Evolutionary conservation across 805 yeast species (phyloP).

Genomic region (Sungouiella blattae): DNA sequence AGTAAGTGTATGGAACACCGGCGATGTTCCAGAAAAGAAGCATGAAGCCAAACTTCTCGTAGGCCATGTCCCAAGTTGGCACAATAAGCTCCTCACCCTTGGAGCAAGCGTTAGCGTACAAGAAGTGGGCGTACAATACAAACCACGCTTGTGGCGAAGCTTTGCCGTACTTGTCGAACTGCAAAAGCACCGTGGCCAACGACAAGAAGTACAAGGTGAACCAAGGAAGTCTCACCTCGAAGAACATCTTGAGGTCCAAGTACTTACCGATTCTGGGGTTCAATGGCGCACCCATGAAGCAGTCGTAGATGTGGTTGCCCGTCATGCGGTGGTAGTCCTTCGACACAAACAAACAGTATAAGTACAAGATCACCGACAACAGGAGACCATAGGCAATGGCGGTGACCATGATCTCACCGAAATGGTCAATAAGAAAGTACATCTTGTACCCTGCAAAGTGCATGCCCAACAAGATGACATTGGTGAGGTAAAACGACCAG

Average conservation of each 20-base stretch:
- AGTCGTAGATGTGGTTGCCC: constrained; percentile 84
- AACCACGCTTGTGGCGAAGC: constrained; percentile 73
- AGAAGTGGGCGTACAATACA: constrained; percentile 81
- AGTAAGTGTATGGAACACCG: constrained; percentile 97
- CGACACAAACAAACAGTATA: constrained; percentile 59
- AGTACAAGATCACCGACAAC: constrained; percentile 66
- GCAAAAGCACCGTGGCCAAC: constrained; percentile 70
- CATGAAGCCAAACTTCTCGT: constrained; percentile 99
- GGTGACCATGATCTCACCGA: constrained; percentile 90
- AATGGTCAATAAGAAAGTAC: constrained; percentile 70
- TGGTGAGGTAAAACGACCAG: constrained; percentile 72
- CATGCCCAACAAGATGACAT: constrained; percentile 52
- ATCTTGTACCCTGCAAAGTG: constrained; percentile 78
- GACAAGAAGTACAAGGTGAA: constrained; percentile 78
- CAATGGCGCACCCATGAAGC: constrained; percentile 96
- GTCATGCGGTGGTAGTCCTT: constrained; percentile 88
- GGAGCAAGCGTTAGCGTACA: constrained; percentile 94
- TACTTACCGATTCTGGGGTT: constrained; percentile 92
- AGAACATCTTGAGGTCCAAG: constrained; percentile 89
- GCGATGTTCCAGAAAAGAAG: constrained; percentile 98
- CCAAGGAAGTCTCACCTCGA: constrained; percentile 98
- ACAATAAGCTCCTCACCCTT: constrained; percentile 97
- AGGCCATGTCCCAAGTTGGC: constrained; percentile 99
- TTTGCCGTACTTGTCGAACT: constrained; percentile 76
- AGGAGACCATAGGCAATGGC: constrained; percentile 77